Conservation (phyloP, 805 yeast genomes). For the Komagataella populi region DNA sequence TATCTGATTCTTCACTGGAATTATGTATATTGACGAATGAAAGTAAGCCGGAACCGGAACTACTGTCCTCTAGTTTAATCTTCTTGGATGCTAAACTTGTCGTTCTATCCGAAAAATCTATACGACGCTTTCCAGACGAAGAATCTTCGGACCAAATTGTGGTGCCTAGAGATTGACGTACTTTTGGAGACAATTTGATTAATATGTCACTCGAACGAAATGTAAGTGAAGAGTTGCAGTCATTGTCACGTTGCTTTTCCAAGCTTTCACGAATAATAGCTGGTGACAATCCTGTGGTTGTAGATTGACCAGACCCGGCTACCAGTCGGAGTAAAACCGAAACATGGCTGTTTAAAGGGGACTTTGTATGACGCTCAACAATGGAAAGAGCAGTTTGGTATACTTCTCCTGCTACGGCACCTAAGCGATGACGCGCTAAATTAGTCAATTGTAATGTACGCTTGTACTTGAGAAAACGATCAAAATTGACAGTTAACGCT, state of each 20-base stretch:
- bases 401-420: conserved; percentile 50
- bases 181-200: neutral
- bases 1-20: neutral
- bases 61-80: conserved; percentile 15
- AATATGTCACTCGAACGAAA: neutral
- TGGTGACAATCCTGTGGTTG: conserved; percentile 19
- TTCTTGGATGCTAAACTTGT: conserved; percentile 5
- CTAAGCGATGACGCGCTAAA: conserved; percentile 55
- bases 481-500: conserved; percentile 47
- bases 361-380: conserved; percentile 45
- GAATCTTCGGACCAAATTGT: neutral
- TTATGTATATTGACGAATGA: neutral
- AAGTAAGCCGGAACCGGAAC: conserved; percentile 1
- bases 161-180: neutral
- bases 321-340: neutral
- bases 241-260: conserved; percentile 4
- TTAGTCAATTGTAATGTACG: conserved; percentile 52
- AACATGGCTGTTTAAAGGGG: conserved; percentile 4
- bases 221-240: conserved; percentile 11
- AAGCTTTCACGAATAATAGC: neutral
- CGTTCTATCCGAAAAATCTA: neutral
- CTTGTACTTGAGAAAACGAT: conserved; percentile 52
- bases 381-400: conserved; percentile 42
- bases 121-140: neutral
- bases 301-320: conserved; percentile 11